Evolutionary conservation across 78 protist species (phyloP), one percentile per base, ranked within the genome.

Genomic region (Emiliania huxleyi): DNA sequence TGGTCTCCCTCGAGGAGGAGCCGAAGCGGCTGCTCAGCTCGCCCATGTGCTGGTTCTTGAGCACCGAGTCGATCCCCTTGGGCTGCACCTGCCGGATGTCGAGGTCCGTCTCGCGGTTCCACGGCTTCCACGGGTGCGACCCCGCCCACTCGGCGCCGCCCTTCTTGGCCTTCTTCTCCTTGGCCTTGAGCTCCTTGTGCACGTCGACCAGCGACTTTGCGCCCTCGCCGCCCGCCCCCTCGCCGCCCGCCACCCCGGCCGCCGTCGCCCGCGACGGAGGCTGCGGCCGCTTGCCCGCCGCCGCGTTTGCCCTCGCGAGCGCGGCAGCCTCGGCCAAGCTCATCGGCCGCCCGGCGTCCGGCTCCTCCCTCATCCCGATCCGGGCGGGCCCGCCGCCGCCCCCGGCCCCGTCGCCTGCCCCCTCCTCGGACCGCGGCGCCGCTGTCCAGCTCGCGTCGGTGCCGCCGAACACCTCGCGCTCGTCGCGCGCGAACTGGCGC

Each of bases 31-130:
- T 12, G 83, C 83, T 15, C 33, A 73, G 37, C 42, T 23, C 18
- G 44, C 83, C 83, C 83, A 73, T 35, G 83, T 73, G 83, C 42
- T 73, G 83, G 43, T 73, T 73, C 33, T 73, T 73, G 42, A 73
- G 83, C 40, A 73, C n/a, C 37, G 44, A 18, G 15, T 73, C 83
- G 15, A 18, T 73, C 18, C 42, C 83, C 42, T 73, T 73, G 33
- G 83, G 83, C 44, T 73, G 2, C 37, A 15, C 42, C 44, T 4
- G 5, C 2, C 83, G 83, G 21, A 73, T 35, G 42, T 73, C 83
- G 44, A 73, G 83, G 18, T 73, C 83, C 1, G 83, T 73, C 18
- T 73, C 83, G 2, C 83, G 83, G 42, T 73, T 73, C 44, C 37
- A 73, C 25, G 83, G 83, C 43, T 15, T 2, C 83, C 83, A 73